These are phyloP conservation scores for Parathielavia appendiculata DNA, from an alignment of 495 filamentous ascomycete species.

Conservation along the genomic window DNA sequence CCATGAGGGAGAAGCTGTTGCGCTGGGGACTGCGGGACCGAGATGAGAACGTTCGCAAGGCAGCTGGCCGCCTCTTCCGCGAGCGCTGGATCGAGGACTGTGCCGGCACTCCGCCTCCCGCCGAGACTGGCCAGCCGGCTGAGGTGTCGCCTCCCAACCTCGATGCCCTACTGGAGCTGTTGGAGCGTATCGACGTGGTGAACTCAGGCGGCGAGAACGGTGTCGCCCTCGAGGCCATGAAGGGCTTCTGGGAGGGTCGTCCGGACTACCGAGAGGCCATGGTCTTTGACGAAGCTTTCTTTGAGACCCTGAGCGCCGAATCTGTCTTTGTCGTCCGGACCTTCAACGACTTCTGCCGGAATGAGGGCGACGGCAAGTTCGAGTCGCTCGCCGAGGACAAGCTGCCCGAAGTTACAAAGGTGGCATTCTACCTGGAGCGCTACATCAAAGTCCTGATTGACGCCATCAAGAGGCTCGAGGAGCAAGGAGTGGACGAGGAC, in stretches of 20 bases:
- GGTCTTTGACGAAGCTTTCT: conserved; percentile 78
- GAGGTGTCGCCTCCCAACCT: conserved; percentile 59
- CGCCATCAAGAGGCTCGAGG: conserved; percentile 52
- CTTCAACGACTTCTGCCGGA: conserved; percentile 87
- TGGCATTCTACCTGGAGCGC: conserved; percentile 74
- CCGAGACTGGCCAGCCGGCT: conserved; percentile 41
- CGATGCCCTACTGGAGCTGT: conserved; percentile 75
- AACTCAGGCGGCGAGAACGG: conserved; percentile 87
- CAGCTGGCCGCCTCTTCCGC: conserved; percentile 81
- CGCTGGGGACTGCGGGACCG: conserved; percentile 93
- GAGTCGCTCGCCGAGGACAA: conserved; percentile 79
- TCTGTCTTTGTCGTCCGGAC: conserved; percentile 81
- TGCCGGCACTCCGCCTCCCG: conserved; percentile 55
- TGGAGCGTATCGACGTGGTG: conserved; percentile 89
- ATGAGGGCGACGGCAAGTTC: conserved; percentile 61
- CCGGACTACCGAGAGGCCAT: conserved; percentile 83
- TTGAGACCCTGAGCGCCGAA: conserved; percentile 79
- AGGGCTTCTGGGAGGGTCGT: conserved; percentile 89
- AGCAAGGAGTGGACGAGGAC: conserved; percentile 51
- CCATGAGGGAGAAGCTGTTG: conserved; percentile 91
- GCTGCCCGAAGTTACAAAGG: conserved; percentile 86
- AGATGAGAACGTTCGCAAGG: conserved; percentile 90
- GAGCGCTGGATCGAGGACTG: conserved; percentile 96
- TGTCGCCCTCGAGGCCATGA: conserved; percentile 87
- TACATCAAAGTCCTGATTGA: conserved; percentile 74